phyloP scores from a whole-genome alignment of 805 yeast genomes.

The Wickerhamomyces subpelliculosus region DNA sequence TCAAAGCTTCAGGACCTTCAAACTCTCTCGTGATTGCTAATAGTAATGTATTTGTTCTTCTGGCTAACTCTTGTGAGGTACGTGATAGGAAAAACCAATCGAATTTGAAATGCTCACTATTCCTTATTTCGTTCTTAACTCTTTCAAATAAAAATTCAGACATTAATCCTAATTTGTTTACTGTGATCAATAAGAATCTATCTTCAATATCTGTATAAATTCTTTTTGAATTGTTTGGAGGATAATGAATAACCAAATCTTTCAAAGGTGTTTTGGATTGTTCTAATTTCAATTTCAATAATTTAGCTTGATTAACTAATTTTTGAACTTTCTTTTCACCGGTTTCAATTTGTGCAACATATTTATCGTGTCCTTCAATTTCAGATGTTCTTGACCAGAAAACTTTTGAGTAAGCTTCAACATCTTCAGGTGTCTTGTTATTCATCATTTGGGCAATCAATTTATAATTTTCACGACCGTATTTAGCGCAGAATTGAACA shows the following conservation, averaged over 20 bases:
- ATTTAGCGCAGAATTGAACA: slow-evolving; percentile 61
- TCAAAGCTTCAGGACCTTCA: slow-evolving; percentile 52
- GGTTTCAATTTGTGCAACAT: slow-evolving; percentile 61
- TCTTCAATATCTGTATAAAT: slow-evolving; percentile 67
- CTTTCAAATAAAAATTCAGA: slow-evolving; percentile 54
- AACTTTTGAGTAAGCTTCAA: slow-evolving; percentile 46
- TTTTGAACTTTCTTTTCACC: slow-evolving; percentile 64
- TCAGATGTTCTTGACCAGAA: slow-evolving; percentile 59
- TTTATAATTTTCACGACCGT: slow-evolving; percentile 47
- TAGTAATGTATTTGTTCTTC: slow-evolving; percentile 62
- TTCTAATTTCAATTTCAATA: slow-evolving; percentile 46
- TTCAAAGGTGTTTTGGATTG: slow-evolving; percentile 53
- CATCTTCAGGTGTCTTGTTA: slow-evolving; percentile 52
- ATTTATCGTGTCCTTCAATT: slow-evolving; percentile 67
- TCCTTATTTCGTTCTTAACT: slow-evolving; percentile 56
- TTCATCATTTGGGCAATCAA: slow-evolving; percentile 50
- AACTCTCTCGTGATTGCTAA: slow-evolving; percentile 64
- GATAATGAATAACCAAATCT: slow-evolving; percentile 59
- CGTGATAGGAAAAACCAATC: slow-evolving; percentile 72
- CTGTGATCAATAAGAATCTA: slow-evolving; percentile 53
- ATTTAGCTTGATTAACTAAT: slow-evolving; percentile 45
- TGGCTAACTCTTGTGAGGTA: slow-evolving; percentile 62
- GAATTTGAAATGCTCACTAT: slow-evolving; percentile 55
- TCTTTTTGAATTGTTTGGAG: slow-evolving; percentile 78
- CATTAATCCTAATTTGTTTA: slow-evolving; percentile 58